Base-by-base conservation (phyloP, 2,329 filamentous ascomycete genomes). In the Chaetomiaceae sp. region DNA sequence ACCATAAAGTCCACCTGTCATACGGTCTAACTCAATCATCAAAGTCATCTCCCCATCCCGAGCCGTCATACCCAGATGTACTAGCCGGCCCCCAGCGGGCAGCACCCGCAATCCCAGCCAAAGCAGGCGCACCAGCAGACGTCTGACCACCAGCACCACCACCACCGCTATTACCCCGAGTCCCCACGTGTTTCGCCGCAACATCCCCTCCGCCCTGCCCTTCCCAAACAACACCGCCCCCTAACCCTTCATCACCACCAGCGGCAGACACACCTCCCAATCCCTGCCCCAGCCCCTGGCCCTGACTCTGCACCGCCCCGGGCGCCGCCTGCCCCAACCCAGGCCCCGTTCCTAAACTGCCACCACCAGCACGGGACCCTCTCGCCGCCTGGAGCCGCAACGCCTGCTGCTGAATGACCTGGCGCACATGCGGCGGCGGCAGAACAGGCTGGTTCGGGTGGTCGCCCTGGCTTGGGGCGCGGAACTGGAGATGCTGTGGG, bases 1-100 rank as follows among this genome's bases (percentile, higher is more conserved):
- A n/a, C n/a, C n/a, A n/a, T n/a, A n/a, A n/a, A n/a, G n/a, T n/a
- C n/a, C n/a, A n/a, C n/a, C 22, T 9, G 6, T 24, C 22, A 24
- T 9, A 24, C 9, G 6, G 22, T 6, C 22, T 6, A 24, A 9
- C 9, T 24, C 22, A 24, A 6, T 44, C 42, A 8, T 43, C 49
- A 42, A 53, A 48, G 20, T 52, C 50, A 38, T 57, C 55, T 5
- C 56, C 56, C 55, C 54, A 58, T 10, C 56, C 55, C 17, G 52
- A 50, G 8, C 56, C 56, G 44, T 58, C 56, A 42, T 57, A 57
- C 9, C 47, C 53, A 18, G 42, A 42, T 7, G 45, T 15, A 11
- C 22, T 29, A 4, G 20, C 17, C 17, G 45, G 30, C 6, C 48
- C 49, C 49, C 52, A 53, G 5, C 9, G 14, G 22, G 30, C 14